Evolutionary conservation across 2,329 filamentous ascomycete genomes (phyloP).

Genomic region (Leptoxyphium fumago): DNA sequence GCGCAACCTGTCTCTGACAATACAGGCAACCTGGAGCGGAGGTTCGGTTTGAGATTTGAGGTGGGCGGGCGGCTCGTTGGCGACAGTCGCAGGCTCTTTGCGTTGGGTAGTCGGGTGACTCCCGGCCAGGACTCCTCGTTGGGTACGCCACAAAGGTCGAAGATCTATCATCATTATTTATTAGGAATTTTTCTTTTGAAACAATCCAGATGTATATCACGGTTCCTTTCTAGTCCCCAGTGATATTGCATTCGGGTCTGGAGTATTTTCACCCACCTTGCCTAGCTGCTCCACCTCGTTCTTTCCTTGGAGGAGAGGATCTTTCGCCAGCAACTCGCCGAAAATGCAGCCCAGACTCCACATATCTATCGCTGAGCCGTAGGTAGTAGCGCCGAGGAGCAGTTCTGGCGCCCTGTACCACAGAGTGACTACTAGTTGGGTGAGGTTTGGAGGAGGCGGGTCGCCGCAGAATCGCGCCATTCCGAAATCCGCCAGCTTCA

Average conservation of each 20-base stretch:
- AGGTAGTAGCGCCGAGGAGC: conserved; percentile 63
- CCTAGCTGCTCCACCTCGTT: conserved; percentile 87
- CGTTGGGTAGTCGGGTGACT: conserved; percentile 78
- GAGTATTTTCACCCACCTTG: conserved; percentile 31
- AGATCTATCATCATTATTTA: conserved; percentile 41
- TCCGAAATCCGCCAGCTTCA: conserved; percentile 96
- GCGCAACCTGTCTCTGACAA: conserved; percentile 60
- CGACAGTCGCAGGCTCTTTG: conserved; percentile 56
- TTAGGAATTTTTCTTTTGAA: conserved; percentile 7
- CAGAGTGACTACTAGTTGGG: conserved; percentile 84
- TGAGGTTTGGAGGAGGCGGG: conserved; percentile 59
- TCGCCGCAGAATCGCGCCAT: conserved; percentile 86
- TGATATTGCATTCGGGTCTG: too few species aligned
- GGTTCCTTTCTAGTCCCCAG: too few species aligned
- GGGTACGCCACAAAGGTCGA: conserved; percentile 76
- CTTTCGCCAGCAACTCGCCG: conserved; percentile 70
- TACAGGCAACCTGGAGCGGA: conserved; percentile 67
- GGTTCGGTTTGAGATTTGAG: conserved; percentile 24
- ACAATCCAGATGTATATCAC: too few species aligned
- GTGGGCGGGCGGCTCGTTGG: conserved; percentile 30
- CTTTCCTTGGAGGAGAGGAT: conserved; percentile 70
- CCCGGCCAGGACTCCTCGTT: conserved; percentile 70
- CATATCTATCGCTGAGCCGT: conserved; percentile 70
- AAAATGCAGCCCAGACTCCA: conserved; percentile 97
- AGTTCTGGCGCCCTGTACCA: conserved; percentile 94